These are phyloP conservation scores for Lagenaria siceraria DNA, from an alignment of 306 rosid species.

Conservation along the genomic window DNA sequence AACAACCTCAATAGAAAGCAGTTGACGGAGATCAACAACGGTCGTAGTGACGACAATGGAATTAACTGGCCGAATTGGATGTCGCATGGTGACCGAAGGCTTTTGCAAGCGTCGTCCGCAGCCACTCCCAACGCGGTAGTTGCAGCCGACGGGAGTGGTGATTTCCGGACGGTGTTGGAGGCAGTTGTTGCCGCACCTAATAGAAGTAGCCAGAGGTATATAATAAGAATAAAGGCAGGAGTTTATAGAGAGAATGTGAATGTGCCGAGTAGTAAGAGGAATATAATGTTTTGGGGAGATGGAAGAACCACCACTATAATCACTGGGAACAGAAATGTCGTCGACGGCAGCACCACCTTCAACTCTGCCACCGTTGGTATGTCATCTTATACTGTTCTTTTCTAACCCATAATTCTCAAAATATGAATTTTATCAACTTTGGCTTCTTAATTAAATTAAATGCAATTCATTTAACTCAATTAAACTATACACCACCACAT, in stretches of 20 bases:
- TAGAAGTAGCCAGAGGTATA: conserved; percentile 41
- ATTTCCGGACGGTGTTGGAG: conserved; percentile 50
- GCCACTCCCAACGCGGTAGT: conserved; percentile 53
- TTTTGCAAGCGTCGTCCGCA: conserved; percentile 31
- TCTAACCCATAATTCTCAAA: no score
- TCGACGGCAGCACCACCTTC: conserved; percentile 88
- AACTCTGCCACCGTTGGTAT: conserved; percentile 84
- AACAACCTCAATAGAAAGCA: conserved; percentile 12
- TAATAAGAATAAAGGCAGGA: conserved; percentile 65
- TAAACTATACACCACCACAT: no score
- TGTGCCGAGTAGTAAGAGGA: conserved; percentile 50
- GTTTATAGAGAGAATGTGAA: conserved; percentile 67
- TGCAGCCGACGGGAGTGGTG: conserved; percentile 76
- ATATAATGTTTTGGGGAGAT: conserved; percentile 77
- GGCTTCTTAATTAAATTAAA: no score
- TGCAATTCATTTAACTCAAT: no score
- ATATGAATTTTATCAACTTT: no score
- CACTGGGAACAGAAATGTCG: conserved; percentile 60
- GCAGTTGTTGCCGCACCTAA: conserved; percentile 77
- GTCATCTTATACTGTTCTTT: neutral
- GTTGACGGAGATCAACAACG: neutral
- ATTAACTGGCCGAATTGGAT: conserved; percentile 73
- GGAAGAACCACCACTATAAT: conserved; percentile 52
- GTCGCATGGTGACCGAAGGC: conserved; percentile 43
- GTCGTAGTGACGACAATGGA: neutral